Conservation (phyloP, 805 yeast genomes). For the Peterozyma toletana region DNA sequence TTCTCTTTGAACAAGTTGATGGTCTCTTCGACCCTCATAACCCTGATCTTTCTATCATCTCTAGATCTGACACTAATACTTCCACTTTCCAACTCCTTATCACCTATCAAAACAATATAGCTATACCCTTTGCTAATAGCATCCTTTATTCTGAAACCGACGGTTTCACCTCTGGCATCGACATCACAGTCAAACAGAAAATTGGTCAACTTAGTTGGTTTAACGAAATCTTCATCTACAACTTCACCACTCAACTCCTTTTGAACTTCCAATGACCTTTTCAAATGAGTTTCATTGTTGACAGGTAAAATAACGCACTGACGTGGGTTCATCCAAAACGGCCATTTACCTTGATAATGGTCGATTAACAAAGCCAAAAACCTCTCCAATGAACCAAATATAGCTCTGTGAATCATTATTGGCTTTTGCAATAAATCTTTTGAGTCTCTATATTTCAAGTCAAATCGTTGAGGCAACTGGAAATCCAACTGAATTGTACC, state of each 20-base stretch:
- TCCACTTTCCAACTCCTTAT: conserved; percentile 59
- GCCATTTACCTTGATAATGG: conserved; percentile 91
- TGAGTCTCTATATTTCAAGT: conserved; percentile 56
- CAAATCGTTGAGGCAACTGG: conserved; percentile 83
- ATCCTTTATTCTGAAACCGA: conserved; percentile 75
- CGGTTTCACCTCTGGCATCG: conserved; percentile 68
- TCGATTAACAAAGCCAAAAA: conserved; percentile 87
- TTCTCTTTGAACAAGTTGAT: conserved; percentile 43
- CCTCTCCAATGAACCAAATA: conserved; percentile 90
- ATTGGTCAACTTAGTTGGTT: conserved; percentile 49
- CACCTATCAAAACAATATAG: conserved; percentile 82
- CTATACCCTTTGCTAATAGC: conserved; percentile 71
- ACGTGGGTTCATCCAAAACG: conserved; percentile 92
- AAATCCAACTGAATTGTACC: conserved; percentile 95
- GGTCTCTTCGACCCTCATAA: conserved; percentile 43
- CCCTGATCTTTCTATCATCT: conserved; percentile 35
- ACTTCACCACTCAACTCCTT: conserved; percentile 40
- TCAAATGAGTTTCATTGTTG: conserved; percentile 47
- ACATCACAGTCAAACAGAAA: conserved; percentile 68
- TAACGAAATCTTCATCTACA: conserved; percentile 12
- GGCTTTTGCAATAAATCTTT: conserved; percentile 56
- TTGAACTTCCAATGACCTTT: conserved; percentile 44
- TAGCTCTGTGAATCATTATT: conserved; percentile 94
- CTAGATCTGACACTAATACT: conserved; percentile 60
- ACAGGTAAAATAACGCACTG: conserved; percentile 85